phyloP scores from a whole-genome alignment of 2,329 filamentous ascomycete species.

The Pseudogymnoascus pannorum region DNA sequence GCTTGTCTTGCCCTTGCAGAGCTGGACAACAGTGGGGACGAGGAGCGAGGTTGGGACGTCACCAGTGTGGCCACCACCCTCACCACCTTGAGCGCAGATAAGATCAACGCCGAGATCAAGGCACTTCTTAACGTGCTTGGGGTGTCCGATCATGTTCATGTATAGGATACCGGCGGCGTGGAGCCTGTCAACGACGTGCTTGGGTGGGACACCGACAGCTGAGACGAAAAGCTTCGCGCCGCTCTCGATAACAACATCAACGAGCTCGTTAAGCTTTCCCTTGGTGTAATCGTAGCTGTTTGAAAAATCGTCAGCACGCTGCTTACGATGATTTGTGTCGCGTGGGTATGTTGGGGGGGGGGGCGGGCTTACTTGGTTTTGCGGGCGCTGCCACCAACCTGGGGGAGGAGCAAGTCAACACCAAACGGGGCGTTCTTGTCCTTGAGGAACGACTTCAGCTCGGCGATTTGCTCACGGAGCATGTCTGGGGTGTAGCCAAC shows the following conservation, averaged over 20 bases:
- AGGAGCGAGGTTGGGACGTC: constrained; percentile 87
- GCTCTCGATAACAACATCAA: constrained; percentile 88
- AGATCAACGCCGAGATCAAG: constrained; percentile 87
- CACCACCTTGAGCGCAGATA: constrained; percentile 96
- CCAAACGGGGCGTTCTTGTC: constrained; percentile 95
- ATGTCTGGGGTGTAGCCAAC: constrained; percentile 95
- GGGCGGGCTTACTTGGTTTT: constrained; percentile 70
- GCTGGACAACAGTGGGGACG: constrained; percentile 83
- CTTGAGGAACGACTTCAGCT: constrained; percentile 79
- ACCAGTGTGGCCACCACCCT: constrained; percentile 94
- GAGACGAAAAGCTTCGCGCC: constrained; percentile 92
- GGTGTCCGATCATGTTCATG: constrained; percentile 99
- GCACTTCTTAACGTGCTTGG: constrained; percentile 97
- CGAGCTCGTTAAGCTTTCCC: constrained; percentile 86
- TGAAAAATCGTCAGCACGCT: constrained; percentile 21
- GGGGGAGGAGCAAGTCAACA: constrained; percentile 85
- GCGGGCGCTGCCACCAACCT: constrained; percentile 87
- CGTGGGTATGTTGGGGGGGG: constrained; percentile 2
- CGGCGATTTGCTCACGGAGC: constrained; percentile 88
- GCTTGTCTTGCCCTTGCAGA: constrained; percentile 73
- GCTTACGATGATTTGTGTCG: constrained; percentile 11
- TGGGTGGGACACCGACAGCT: constrained; percentile 88
- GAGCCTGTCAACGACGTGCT: constrained; percentile 79
- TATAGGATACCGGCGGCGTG: constrained; percentile 84
- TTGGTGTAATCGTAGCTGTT: constrained; percentile 98